Evolutionary conservation across 768 basidiomycete species (phyloP), one percentile per base, ranked within the genome.

Genomic region (Termitomyces sp.): DNA sequence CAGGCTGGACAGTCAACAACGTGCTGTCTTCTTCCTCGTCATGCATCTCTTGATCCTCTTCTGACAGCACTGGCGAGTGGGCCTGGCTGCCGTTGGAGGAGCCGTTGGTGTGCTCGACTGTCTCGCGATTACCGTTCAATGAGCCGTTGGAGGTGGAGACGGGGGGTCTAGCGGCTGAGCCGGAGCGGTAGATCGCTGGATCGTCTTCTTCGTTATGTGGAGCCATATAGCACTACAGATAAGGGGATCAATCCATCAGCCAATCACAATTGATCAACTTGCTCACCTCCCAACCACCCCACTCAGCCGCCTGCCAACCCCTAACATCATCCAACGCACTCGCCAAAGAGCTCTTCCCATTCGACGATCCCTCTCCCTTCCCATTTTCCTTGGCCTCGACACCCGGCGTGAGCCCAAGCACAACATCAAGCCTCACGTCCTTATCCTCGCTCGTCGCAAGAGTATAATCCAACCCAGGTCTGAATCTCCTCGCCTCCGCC

Each of bases 181-280:
- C 80, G 16, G 83, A 81, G 27, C 93, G 88, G 68, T 96, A 98
- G 15, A 97, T 88, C 1, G 95, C 93, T 13, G 94, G 94, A 68
- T 98, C 95, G 59, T 96, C 94, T 64, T 93, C 92, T 61, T 91
- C 94, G 58, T 95, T 88, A 59, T 96, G 93, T 39, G 92, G 91
- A 1, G 94, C 90, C 83, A 97, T 89, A 69, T 98, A 98, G 66
- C 94, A 94, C 88, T 93, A 58, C 7, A 58, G 48, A 43, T 45
- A 36, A 12, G 23, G 46, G 25, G 9, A 9, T 49, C 23, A 18
- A 25, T n/a, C 16, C 48, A 48, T 52, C 29, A 58, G 20, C 16
- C 49, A 48, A n/a, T n/a, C 25, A 53, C 23, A 48, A 35, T 52
- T 29, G 35, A 54, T 35, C 50, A 43, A 52, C 36, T 1, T 32